phyloP scores from a whole-genome alignment of 768 basidiomycete species.

The Russula lepida region DNA sequence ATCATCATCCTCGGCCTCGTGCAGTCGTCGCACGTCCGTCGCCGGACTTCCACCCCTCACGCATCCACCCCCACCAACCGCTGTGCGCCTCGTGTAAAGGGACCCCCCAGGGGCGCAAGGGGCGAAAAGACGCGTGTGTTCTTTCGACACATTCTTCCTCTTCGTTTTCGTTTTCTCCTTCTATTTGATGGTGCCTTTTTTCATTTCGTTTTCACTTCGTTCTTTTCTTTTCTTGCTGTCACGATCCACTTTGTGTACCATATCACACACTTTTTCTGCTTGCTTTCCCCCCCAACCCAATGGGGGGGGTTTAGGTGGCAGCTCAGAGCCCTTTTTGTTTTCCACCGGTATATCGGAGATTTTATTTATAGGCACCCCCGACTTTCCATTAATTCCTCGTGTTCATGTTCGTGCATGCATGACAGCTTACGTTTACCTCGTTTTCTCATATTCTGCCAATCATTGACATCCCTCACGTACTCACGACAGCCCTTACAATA shows the following conservation, averaged over 20 bases:
- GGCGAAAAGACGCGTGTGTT: not conserved
- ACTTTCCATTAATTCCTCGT: no score
- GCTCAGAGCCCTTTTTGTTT: no score
- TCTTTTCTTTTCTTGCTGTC: no score
- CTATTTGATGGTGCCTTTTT: not conserved
- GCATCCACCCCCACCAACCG: not conserved
- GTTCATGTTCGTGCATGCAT: not conserved
- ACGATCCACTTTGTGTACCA: not conserved
- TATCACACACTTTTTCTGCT: no score
- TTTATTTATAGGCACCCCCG: no score
- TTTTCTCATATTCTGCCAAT: not conserved
- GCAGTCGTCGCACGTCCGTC: conserved; percentile 3
- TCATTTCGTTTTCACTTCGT: not conserved
- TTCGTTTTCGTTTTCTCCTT: not conserved
- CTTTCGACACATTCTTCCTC: no score
- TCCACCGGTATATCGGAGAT: no score
- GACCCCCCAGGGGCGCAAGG: no score
- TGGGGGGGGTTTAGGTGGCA: no score
- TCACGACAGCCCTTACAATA: not conserved
- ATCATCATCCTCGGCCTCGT: not conserved
- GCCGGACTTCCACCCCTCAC: conserved; percentile 4
- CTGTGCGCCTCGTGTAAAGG: conserved; percentile 1
- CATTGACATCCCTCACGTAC: not conserved
- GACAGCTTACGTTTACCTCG: not conserved
- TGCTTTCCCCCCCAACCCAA: not conserved